These are phyloP conservation scores for Toxoplasma gondii DNA, from an alignment of 169 alveolate species.

Conservation along the genomic window DNA sequence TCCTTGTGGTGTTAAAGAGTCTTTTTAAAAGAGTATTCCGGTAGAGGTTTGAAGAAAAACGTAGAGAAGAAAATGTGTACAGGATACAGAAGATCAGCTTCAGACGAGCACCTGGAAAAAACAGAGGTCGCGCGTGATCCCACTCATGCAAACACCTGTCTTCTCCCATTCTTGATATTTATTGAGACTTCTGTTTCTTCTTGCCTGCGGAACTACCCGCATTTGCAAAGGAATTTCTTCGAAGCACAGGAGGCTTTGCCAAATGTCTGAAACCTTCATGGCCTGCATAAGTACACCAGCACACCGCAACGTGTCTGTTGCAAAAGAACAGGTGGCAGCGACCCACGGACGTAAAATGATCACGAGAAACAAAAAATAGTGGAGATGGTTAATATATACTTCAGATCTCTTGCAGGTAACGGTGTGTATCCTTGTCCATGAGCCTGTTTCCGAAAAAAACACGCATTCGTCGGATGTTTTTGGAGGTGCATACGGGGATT, in stretches of 20 bases:
- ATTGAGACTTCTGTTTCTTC: background rate
- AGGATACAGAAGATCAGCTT: too few relatives aligned
- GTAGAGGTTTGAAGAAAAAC: too few relatives aligned
- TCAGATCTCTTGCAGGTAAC: background rate
- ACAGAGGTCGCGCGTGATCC: background rate
- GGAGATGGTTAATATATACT: background rate
- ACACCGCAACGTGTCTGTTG: background rate
- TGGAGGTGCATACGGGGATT: background rate
- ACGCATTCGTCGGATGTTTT: background rate
- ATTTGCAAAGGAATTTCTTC: background rate
- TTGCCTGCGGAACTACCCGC: background rate
- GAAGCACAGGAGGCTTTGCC: slow-evolving; percentile 2
- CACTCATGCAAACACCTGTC: background rate
- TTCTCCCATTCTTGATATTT: background rate
- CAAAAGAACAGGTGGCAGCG: background rate
- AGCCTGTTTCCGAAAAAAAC: background rate
- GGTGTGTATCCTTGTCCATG: background rate
- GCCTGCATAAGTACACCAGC: background rate
- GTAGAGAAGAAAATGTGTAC: too few relatives aligned
- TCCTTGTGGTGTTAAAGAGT: too few relatives aligned
- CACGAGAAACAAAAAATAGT: too few relatives aligned
- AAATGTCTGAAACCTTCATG: background rate
- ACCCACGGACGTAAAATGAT: too few relatives aligned
- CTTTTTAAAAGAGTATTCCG: too few relatives aligned
- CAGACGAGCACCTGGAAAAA: too few relatives aligned